These are phyloP conservation scores for Microsporum canis DNA, from an alignment of 2,329 filamentous ascomycete genomes.

Conservation along the genomic window DNA sequence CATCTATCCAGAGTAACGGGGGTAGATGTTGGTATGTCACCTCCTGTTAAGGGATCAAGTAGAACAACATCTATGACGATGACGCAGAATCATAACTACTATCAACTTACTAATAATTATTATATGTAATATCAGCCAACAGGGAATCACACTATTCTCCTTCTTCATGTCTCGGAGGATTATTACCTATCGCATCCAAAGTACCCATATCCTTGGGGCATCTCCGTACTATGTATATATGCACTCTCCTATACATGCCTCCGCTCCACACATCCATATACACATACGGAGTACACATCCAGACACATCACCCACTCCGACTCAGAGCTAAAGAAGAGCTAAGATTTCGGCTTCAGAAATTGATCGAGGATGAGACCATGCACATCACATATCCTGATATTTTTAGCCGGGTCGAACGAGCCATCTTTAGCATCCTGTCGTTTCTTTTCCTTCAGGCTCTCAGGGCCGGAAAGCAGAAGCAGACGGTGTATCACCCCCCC, in stretches of 20 bases:
- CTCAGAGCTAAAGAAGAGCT: too few species aligned
- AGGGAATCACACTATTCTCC: neutral
- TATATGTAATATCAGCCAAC: too few species aligned
- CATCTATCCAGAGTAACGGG: neutral
- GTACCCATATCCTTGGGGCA: neutral
- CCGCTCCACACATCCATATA: neutral
- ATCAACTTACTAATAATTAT: too few species aligned
- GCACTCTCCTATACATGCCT: too few species aligned
- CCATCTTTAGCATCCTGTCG: too few species aligned
- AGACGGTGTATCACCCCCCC: neutral
- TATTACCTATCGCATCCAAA: neutral
- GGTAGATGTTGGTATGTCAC: too few species aligned
- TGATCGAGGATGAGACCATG: neutral
- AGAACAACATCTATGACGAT: too few species aligned
- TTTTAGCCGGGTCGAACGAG: neutral
- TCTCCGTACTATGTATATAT: neutral
- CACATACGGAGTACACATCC: too few species aligned
- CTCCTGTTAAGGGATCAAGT: neutral
- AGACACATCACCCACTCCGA: neutral
- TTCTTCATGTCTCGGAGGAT: neutral
- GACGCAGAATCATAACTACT: too few species aligned
- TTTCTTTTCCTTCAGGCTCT: too few species aligned
- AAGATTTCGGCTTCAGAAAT: neutral
- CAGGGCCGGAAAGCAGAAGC: neutral
- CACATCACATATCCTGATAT: neutral